Conservation (phyloP, 176 grass and related monocot species). For the Aegilops tauschii region DNA sequence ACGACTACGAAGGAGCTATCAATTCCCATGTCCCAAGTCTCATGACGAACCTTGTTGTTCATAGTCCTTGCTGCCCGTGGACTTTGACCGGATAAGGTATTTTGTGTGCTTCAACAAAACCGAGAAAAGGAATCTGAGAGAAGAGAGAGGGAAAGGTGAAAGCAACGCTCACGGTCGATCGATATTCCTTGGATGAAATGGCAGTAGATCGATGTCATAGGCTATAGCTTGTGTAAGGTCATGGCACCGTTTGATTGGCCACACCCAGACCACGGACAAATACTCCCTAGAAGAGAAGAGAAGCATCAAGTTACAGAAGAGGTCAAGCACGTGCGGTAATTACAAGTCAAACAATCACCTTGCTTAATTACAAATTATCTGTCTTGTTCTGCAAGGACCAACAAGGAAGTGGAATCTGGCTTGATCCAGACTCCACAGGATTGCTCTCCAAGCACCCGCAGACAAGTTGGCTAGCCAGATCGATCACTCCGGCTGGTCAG, state of each 20-base stretch:
- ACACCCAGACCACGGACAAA: no score
- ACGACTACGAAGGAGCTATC: no score
- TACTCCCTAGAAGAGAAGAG: neutral
- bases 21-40: no score
- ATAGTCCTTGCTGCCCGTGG: no score
- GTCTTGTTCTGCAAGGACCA: neutral
- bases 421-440: neutral
- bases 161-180: neutral
- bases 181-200: no score
- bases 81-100: no score
- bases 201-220: neutral
- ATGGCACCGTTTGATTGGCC: neutral
- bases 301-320: neutral
- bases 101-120: neutral
- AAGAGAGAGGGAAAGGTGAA: neutral
- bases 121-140: neutral
- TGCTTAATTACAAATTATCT: neutral
- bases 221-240: neutral
- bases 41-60: no score
- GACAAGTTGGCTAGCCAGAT: neutral
- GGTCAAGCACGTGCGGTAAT: neutral
- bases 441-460: neutral
- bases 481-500: neutral
- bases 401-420: neutral
- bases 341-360: neutral